phyloP scores from a whole-genome alignment of 2,329 filamentous ascomycete species.

The Fusarium euwallaceae region DNA sequence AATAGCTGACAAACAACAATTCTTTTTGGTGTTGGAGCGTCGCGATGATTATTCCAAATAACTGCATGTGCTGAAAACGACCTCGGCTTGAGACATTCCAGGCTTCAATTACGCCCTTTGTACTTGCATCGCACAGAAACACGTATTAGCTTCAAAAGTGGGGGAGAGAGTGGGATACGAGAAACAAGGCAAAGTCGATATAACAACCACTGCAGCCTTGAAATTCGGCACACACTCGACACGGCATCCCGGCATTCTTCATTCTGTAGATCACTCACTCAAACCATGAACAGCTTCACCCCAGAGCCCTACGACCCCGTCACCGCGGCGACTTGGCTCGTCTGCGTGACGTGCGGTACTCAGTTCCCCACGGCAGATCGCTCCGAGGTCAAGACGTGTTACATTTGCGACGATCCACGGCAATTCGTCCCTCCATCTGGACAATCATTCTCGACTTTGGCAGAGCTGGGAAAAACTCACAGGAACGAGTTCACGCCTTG shows the following conservation, averaged over 20 bases:
- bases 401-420: constrained; percentile 80
- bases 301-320: constrained; percentile 40
- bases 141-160: neutral
- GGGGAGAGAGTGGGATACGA: constrained; percentile 5
- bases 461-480: constrained; percentile 58
- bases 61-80: neutral
- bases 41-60: neutral
- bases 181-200: neutral
- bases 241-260: constrained; percentile 18
- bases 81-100: neutral
- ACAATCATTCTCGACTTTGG: constrained; percentile 75
- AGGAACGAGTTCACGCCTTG: constrained; percentile 68
- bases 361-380: constrained; percentile 67
- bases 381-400: constrained; percentile 66
- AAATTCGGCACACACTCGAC: neutral
- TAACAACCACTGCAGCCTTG: neutral
- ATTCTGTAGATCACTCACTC: neutral
- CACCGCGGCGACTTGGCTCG: constrained; percentile 53
- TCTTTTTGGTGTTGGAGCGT: neutral
- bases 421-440: constrained; percentile 72
- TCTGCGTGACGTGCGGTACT: constrained; percentile 79
- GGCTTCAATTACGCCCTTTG: neutral
- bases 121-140: too few species aligned
- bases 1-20: neutral
- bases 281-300: constrained; percentile 11